Evolutionary conservation across 2,329 filamentous ascomycete species (phyloP), one percentile per base, ranked within the genome.

Genomic region (Proliferodiscus dingleyae): DNA sequence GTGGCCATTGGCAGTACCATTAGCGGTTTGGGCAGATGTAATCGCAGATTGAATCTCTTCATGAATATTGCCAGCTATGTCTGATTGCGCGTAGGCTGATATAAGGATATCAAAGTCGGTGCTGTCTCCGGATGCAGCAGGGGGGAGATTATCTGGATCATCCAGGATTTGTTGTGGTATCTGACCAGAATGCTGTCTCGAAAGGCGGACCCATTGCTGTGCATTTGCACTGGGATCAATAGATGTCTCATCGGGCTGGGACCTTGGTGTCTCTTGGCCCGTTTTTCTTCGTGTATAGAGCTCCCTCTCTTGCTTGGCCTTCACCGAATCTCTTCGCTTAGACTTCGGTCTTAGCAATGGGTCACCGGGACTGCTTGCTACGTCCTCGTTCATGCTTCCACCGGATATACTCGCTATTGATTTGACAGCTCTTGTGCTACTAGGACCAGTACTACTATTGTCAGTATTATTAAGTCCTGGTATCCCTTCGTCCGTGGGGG

Each of bases 381-480:
- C 59, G 18, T 70, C 70, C 24, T 85, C 84, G 19, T 82, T 85
- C 3, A 83, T 74, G 63, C 86, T 94, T 26, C 75, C 77, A 26
- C 84, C 87, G 45, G 87, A 90, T 28, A 87, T 74, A 64, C 90
- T 96, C 1, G 87, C 83, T 52, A 95, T 85, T 1, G 90, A 95
- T 68, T 96, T 96, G 54, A 95, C 83, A 6, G 87, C 89, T 48
- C 85, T 80, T 8, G 89, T 87, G 62, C 89, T 95, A 69, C 89
- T 95, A 16, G 89, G 87, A 2, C 87, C 84, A 16, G 88, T 82
- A 52, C 81, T 85, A 2, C 78, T 71, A 2, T 74, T 78, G 52
- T 87, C 83, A 13, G 77, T 78, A 45, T 83, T 79, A 26, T 83
- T 77, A 45, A 80, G 75, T 2, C 79, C 69, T 5, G 76, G 70